Base-by-base conservation (phyloP, 306 rosid species). In the Abrus precatorius region DNA sequence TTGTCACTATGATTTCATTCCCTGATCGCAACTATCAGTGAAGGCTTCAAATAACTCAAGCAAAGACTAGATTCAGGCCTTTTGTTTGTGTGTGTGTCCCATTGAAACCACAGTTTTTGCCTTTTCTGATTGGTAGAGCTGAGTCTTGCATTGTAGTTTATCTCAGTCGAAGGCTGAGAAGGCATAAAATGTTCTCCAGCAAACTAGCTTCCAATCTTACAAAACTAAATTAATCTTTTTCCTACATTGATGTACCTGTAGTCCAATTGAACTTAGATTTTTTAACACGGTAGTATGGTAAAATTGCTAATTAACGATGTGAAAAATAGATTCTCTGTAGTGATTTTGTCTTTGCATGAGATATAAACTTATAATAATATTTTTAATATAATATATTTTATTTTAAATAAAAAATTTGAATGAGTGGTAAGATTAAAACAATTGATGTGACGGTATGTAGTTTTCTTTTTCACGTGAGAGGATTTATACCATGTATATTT, bases 1-100 rank as follows among this genome's bases (percentile, higher is more conserved):
- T 82, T 91, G 97, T 73, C 89, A 52, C 64, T 92, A 82, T 57
- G 90, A 89, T 12, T 86, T 82, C 82, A 70, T 69, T 60, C 89
- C 92, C 44, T 89, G 82, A 87, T 69, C 20, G 13, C 44, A 80
- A 55, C 29, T 47, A 33, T 30, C 38, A 76, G 10, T 32, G 50
- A 50, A 55, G 84, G 60, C 76, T 71, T 11, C 0, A 62, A 59
- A 68, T 64, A 41, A 55, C 34, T 64, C 14, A 52, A 68, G 34
- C 68, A 75, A 45, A 66, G 74, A 2, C 48, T 63, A 38, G 65
- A 60, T 44, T 79, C 9, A 29, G 14, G 10, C 47, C 29, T 27
- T 12, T 8, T 60, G 45, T 5, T 60, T 60, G 33, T 49, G 6
- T 62, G 3, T 59, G 44, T 34, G 54, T 59, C 50, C 32, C 56